These are phyloP conservation scores for Ogataea ganodermae DNA, from an alignment of 805 yeast species.

Conservation along the genomic window DNA sequence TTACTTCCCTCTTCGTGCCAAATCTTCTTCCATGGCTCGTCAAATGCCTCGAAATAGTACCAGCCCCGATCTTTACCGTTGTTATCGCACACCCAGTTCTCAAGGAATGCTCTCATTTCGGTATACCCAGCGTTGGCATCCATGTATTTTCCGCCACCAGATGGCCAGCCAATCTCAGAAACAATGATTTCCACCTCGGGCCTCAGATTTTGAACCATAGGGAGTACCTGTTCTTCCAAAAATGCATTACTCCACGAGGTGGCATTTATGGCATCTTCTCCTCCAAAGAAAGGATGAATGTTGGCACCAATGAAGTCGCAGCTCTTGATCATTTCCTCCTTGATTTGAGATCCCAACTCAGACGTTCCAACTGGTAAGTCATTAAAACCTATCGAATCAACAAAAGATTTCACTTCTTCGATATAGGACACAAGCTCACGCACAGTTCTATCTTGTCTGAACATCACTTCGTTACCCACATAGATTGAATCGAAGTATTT, in stretches of 20 bases:
- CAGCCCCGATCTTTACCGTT: conserved; percentile 43
- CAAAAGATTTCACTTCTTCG: conserved; percentile 40
- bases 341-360: conserved; percentile 54
- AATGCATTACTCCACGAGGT: conserved; percentile 55
- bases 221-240: conserved; percentile 45
- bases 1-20: conserved; percentile 48
- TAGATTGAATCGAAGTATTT: conserved; percentile 50
- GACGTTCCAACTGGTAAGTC: conserved; percentile 62
- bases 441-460: conserved; percentile 48
- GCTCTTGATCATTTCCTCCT: conserved; percentile 38
- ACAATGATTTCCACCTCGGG: conserved; percentile 40
- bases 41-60: conserved; percentile 70
- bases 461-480: conserved; percentile 66
- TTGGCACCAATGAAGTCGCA: conserved; percentile 65
- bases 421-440: conserved; percentile 44
- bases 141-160: conserved; percentile 52
- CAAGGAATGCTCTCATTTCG: conserved; percentile 49
- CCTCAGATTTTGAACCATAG: conserved; percentile 33
- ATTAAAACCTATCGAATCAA: conserved; percentile 36
- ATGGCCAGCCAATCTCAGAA: conserved; percentile 77
- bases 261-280: conserved; percentile 48
- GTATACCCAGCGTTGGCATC: conserved; percentile 48
- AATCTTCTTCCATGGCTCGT: conserved; percentile 67
- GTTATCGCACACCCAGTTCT: conserved; percentile 53
- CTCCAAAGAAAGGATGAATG: conserved; percentile 69